These are phyloP conservation scores for Bacidia gigantensis DNA, from an alignment of 495 filamentous ascomycete genomes.

Conservation along the genomic window DNA sequence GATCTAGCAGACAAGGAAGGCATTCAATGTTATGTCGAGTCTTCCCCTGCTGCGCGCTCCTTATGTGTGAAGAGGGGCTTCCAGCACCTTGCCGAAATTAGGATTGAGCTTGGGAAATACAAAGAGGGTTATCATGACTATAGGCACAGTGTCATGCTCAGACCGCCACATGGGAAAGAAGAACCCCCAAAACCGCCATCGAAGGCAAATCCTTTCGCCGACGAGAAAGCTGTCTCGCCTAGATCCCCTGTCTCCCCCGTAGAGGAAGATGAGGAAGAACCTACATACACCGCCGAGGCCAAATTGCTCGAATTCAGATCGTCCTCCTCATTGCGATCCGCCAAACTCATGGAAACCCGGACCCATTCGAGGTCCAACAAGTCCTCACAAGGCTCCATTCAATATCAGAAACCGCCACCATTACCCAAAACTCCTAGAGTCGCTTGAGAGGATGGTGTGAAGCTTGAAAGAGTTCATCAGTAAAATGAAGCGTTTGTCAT, in stretches of 20 bases:
- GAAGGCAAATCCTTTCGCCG: slow-evolving; percentile 7
- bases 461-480: too few species aligned
- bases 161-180: slow-evolving; percentile 4
- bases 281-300: slow-evolving; percentile 2
- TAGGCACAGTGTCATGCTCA: slow-evolving; percentile 14
- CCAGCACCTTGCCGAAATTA: slow-evolving; percentile 13
- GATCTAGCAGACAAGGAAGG: slow-evolving; percentile 25
- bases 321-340: slow-evolving; percentile 1
- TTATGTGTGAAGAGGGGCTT: slow-evolving; percentile 28
- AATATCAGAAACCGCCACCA: not conserved
- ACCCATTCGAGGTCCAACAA: not conserved
- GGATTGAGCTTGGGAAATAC: slow-evolving; percentile 12
- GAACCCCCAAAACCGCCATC: slow-evolving; percentile 6
- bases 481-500: too few species aligned
- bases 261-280: not conserved
- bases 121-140: slow-evolving; percentile 6
- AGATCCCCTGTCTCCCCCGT: not conserved
- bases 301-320: slow-evolving; percentile 6
- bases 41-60: slow-evolving; percentile 22
- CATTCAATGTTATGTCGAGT: slow-evolving; percentile 26
- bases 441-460: not conserved
- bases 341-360: slow-evolving; percentile 2
- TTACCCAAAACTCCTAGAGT: not conserved
- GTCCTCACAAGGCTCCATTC: not conserved
- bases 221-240: slow-evolving; percentile 2